A percentile compares a stretch with the other conserved stretches of the same genome.
Conservation (phyloP, 2,329 filamentous ascomycete species). For the Cercospora sp. region DNA sequence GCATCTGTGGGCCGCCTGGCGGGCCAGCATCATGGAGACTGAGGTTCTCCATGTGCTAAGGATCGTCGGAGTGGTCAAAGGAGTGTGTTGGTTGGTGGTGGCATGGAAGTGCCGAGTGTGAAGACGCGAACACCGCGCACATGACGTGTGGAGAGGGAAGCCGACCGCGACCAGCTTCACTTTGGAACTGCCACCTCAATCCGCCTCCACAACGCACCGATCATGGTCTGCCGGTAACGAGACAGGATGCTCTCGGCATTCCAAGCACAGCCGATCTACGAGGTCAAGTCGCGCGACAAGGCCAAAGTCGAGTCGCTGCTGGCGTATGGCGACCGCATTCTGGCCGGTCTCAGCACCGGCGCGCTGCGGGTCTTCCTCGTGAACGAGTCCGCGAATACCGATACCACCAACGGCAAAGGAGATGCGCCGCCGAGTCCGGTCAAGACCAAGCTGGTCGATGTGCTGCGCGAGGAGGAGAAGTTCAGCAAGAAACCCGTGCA, state of each 20-base stretch:
- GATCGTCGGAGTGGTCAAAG: slow-evolving; percentile 13
- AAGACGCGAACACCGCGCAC: not conserved
- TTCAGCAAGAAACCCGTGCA: slow-evolving; percentile 89
- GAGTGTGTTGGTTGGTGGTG: slow-evolving; percentile 5
- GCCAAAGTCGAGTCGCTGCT: slow-evolving; percentile 95
- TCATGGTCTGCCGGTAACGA: slow-evolving; percentile 10
- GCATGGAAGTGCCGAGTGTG: slow-evolving; percentile 4
- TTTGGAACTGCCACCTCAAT: not conserved
- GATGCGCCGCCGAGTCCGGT: slow-evolving; percentile 39
- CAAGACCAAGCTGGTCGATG: slow-evolving; percentile 63
- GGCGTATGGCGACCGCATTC: slow-evolving; percentile 85
- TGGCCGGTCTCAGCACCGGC: slow-evolving; percentile 90
- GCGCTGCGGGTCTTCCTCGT: slow-evolving; percentile 86
- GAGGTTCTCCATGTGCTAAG: slow-evolving; percentile 38
- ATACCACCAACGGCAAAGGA: slow-evolving; percentile 8
- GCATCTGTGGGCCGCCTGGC: slow-evolving; percentile 22
- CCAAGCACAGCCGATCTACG: slow-evolving; percentile 91
- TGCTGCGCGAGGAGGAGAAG: slow-evolving; percentile 88
- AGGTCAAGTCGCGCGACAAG: slow-evolving; percentile 94
- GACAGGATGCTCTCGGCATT: slow-evolving; percentile 79
- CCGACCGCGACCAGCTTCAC: not conserved
- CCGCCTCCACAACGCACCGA: slow-evolving; percentile 10
- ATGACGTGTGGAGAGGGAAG: slow-evolving; percentile 6
- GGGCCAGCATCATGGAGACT: slow-evolving; percentile 38
- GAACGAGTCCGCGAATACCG: slow-evolving; percentile 60